A percentile compares a stretch with the other conserved stretches of the same genome.
These are phyloP conservation scores for Metarhizium anisopliae DNA, from an alignment of 2,329 filamentous ascomycete genomes.

Conservation along the genomic window DNA sequence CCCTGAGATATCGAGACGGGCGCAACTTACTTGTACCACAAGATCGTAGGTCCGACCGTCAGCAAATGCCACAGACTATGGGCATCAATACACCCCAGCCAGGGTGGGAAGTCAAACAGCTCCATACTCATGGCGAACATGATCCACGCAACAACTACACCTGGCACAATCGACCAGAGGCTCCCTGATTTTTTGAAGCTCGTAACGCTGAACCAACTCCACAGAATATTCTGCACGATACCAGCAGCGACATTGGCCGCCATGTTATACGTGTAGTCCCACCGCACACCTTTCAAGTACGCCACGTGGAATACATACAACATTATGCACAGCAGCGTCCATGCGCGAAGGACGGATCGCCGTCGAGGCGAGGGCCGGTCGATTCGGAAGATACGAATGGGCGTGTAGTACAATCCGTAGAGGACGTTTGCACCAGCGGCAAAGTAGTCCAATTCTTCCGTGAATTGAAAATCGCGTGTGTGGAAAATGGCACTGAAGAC, in stretches of 20 bases:
- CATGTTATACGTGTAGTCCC: constrained; percentile 99
- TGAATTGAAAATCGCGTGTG: constrained; percentile 72
- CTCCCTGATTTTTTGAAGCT: constrained; percentile 64
- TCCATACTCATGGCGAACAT: constrained; percentile 92
- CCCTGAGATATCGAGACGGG: background rate
- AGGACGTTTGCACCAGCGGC: constrained; percentile 82
- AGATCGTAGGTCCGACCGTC: constrained; percentile 75
- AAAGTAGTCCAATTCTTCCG: constrained; percentile 95
- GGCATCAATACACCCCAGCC: constrained; percentile 76
- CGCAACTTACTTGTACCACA: constrained; percentile 85
- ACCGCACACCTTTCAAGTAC: constrained; percentile 77
- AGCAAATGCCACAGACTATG: constrained; percentile 95
- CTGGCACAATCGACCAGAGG: constrained; percentile 81
- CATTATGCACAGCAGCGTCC: constrained; percentile 63
- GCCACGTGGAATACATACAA: constrained; percentile 70
- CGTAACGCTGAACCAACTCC: constrained; percentile 73
- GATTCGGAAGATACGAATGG: constrained; percentile 74
- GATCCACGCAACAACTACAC: constrained; percentile 85
- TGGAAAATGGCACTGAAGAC: constrained; percentile 87
- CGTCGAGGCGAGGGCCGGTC: constrained; percentile 45
- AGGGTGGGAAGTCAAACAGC: constrained; percentile 84
- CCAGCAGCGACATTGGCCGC: constrained; percentile 81
- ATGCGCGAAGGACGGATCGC: constrained; percentile 52
- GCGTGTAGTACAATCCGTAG: constrained; percentile 82
- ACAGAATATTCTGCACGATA: constrained; percentile 70